Percentiles rank a stretch among this genome's conserved stretches.
phyloP scores from a whole-genome alignment of 768 basidiomycete genomes.

The Termitomyces sp. region DNA sequence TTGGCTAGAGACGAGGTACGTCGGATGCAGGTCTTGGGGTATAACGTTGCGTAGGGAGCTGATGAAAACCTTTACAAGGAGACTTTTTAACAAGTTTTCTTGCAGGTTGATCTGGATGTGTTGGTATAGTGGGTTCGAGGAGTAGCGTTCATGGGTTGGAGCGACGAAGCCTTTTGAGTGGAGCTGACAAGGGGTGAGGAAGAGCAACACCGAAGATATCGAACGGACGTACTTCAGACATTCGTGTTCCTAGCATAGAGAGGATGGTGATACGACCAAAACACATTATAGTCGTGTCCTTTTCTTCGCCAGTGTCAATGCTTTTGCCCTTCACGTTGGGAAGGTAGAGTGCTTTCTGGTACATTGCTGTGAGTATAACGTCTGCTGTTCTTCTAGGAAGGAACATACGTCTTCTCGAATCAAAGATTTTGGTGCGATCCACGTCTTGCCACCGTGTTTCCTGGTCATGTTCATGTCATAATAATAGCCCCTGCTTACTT shows the following conservation, averaged over 20 bases:
- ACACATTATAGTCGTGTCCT: conserved; percentile 77
- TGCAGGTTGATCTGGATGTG: conserved; percentile 89
- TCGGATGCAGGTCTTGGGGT: conserved; percentile 60
- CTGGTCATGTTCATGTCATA: conserved; percentile 77
- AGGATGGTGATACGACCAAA: conserved; percentile 76
- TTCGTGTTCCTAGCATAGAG: conserved; percentile 77
- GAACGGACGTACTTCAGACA: conserved; percentile 67
- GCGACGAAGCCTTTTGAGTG: conserved; percentile 73
- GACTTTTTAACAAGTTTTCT: conserved; percentile 88
- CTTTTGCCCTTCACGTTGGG: conserved; percentile 80
- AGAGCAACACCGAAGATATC: background rate
- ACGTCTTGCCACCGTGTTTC: conserved; percentile 87
- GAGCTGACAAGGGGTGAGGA: conserved; percentile 43
- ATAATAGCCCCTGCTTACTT: conserved; percentile 80
- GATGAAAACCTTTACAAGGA: conserved; percentile 85
- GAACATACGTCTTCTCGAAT: conserved; percentile 84
- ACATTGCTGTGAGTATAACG: background rate
- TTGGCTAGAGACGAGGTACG: conserved; percentile 78
- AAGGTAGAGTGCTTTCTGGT: conserved; percentile 87
- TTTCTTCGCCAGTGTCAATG: conserved; percentile 48
- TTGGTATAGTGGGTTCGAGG: conserved; percentile 59
- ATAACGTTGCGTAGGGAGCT: conserved; percentile 65
- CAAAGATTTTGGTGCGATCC: conserved; percentile 86
- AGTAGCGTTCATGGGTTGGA: conserved; percentile 50
- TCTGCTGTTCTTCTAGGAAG: background rate